Evolutionary conservation across 495 filamentous ascomycete genomes (phyloP).

Genomic region (Cryomyces minteri): DNA sequence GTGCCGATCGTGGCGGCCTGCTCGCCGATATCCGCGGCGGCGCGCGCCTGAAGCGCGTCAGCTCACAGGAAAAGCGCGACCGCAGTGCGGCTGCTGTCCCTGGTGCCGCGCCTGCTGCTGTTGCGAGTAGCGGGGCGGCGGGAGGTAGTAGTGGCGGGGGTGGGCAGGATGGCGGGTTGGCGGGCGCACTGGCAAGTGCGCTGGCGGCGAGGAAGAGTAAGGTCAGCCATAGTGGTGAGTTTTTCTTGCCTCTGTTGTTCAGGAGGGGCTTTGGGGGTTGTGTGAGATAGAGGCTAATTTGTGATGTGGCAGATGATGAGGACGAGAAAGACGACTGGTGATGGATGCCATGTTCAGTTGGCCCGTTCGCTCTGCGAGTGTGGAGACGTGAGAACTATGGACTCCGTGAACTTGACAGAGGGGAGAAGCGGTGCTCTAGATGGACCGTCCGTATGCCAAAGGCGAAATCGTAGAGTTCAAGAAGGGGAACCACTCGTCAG

Average conservation of each 20-base stretch:
- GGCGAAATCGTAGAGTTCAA: too few relatives aligned
- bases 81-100: slow-evolving; percentile 56
- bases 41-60: slow-evolving; percentile 63
- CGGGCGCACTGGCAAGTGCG: slow-evolving; percentile 64
- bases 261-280: neutral
- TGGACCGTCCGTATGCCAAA: too few relatives aligned
- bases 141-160: slow-evolving; percentile 36
- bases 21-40: slow-evolving; percentile 65
- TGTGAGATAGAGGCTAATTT: neutral
- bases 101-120: slow-evolving; percentile 12
- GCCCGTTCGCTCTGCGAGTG: neutral
- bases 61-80: slow-evolving; percentile 56
- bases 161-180: slow-evolving; percentile 45
- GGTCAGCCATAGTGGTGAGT: slow-evolving; percentile 82
- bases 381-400: too few relatives aligned
- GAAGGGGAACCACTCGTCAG: too few relatives aligned
- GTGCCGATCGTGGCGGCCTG: slow-evolving; percentile 46
- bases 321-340: slow-evolving; percentile 12
- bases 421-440: too few relatives aligned
- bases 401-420: too few relatives aligned
- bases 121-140: slow-evolving; percentile 18
- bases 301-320: slow-evolving; percentile 9
- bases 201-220: slow-evolving; percentile 73
- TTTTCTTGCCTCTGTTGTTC: neutral
- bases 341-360: neutral